Conservation (phyloP, 257 asterid genomes). For the Petrea volubilis region DNA sequence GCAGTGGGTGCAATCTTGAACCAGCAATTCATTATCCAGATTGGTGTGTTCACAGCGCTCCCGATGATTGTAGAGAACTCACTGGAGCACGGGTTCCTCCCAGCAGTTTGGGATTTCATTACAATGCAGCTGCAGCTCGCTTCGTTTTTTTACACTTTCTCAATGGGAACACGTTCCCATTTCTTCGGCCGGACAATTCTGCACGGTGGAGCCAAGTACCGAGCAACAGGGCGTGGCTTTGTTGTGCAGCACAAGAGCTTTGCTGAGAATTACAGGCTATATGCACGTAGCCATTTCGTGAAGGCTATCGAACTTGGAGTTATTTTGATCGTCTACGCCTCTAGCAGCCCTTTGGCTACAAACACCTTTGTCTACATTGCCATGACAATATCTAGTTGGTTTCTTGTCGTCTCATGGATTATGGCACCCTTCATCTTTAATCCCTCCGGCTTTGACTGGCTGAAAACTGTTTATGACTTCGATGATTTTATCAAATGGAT, state of each 20-base stretch:
- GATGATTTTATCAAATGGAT: slow-evolving; percentile 82
- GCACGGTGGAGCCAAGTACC: slow-evolving; percentile 96
- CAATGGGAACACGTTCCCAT: slow-evolving; percentile 93
- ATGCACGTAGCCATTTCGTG: slow-evolving; percentile 92
- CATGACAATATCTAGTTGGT: slow-evolving; percentile 90
- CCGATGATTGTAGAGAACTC: slow-evolving; percentile 96
- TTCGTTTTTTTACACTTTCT: slow-evolving; percentile 76
- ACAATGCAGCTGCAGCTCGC: slow-evolving; percentile 88
- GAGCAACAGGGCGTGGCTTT: slow-evolving; percentile 96
- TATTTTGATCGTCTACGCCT: slow-evolving; percentile 73
- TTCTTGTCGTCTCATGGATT: slow-evolving; percentile 88
- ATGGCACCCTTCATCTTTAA: slow-evolving; percentile 85
- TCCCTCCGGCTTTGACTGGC: slow-evolving; percentile 96
- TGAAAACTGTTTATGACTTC: slow-evolving; percentile 89
- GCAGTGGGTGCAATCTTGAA: slow-evolving; percentile 87
- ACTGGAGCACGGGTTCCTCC: slow-evolving; percentile 81
- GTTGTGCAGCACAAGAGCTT: slow-evolving; percentile 89
- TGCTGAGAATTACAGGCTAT: slow-evolving; percentile 80
- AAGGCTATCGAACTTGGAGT: slow-evolving; percentile 95
- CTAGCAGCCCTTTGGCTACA: slow-evolving; percentile 49
- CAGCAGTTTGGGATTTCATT: slow-evolving; percentile 84
- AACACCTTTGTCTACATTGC: slow-evolving; percentile 69
- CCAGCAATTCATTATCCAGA: slow-evolving; percentile 87
- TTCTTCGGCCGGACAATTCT: slow-evolving; percentile 89
- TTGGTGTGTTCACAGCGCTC: slow-evolving; percentile 84